phyloP scores from a whole-genome alignment of 306 rosid species.

The Cucurbita maxima region DNA sequence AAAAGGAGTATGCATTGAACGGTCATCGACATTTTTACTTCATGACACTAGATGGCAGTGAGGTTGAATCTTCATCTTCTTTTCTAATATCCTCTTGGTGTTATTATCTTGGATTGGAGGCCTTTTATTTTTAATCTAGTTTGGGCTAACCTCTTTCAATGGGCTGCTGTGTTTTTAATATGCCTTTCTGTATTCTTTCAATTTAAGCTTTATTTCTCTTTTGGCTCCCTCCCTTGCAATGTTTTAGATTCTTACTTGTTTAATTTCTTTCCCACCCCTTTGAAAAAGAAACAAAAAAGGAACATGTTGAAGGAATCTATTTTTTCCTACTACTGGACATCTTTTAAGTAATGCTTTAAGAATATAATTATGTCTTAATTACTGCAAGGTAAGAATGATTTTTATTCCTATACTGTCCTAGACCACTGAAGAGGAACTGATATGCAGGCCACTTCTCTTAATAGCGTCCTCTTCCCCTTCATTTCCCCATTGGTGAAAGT shows the following conservation, averaged over 20 bases:
- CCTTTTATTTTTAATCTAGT: no score
- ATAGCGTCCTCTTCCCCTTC: neutral
- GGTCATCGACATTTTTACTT: slow-evolving; percentile 97
- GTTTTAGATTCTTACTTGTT: neutral
- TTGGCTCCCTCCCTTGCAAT: neutral
- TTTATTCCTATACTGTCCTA: neutral
- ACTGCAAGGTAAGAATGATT: neutral
- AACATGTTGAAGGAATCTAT: neutral
- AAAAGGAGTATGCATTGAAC: slow-evolving; percentile 80
- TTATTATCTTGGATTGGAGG: no score
- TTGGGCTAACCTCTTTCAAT: neutral
- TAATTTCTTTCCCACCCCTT: neutral
- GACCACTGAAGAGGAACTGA: neutral
- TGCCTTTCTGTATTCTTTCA: neutral
- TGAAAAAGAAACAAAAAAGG: neutral
- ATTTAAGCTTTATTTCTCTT: neutral
- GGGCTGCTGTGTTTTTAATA: neutral
- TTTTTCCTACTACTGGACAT: neutral
- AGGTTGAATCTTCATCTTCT: slow-evolving; percentile 36
- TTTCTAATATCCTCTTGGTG: neutral
- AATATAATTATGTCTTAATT: neutral
- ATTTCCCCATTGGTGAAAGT: neutral
- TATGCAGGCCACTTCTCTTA: neutral
- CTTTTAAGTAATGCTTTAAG: neutral
- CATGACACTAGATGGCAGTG: slow-evolving; percentile 93